Base-by-base conservation (phyloP, 2,329 filamentous ascomycete genomes). In the Cercospora brassicicola region DNA sequence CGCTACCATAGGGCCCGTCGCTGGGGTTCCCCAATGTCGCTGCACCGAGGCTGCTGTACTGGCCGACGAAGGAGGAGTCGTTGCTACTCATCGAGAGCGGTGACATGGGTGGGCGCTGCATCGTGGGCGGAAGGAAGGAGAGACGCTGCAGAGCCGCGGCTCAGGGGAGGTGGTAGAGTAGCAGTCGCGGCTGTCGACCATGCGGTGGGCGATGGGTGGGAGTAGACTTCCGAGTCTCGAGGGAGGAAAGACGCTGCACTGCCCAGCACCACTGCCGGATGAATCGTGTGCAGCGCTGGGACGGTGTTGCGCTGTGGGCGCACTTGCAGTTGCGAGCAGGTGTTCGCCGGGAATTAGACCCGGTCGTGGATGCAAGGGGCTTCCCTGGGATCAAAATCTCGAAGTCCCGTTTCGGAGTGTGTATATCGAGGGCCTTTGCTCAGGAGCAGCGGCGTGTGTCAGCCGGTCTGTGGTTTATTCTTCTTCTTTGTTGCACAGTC, bases 41-140 rank as follows among this genome's bases (percentile, higher is more conserved):
- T 18, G 64, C 64, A 31, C 67, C 62, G 13, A 69, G 64, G 23
- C 71, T 65, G 62, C 70, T 71, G 67, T 76, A 76, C 48, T 76
- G 72, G 23, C 71, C 70, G 55, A 74, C 71, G 65, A 75, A 74
- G 64, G 69, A 71, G 33, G 73, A 95, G 79, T 95, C 92, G 84
- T 89, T 93, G 79, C 90, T 92, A 78, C 84, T 90, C 85, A 91
- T 83, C 82, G 92, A 95, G 79, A 93, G 87, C 78, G 92, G 92
- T 78, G 92, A 94, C 79, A 94, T 64, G 26, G 75, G 73, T 15
- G 71, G 64, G 23, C 51, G 51, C 33, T 64, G 62, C 62, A 64
- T 64, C 5, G 20, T 64, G 61, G 45, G 53, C 53, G 53, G n/a
- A n/a, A 31, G 55, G 55, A 36, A n/a, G 23, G 33, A 42, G 31